Conservation (phyloP, 139 green algal species). For the Tetraselmis chui region DNA sequence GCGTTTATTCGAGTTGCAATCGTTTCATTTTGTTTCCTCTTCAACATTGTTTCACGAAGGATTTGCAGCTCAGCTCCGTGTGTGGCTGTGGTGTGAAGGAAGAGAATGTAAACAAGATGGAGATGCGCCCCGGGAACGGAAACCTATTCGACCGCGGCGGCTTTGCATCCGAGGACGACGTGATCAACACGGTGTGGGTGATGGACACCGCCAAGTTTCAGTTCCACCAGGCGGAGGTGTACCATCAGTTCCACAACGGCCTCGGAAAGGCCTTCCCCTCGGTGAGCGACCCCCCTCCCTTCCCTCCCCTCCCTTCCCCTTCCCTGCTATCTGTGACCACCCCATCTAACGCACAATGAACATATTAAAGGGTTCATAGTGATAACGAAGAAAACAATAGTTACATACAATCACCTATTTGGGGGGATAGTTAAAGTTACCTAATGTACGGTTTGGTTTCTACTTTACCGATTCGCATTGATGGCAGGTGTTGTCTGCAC, state of each 20-base stretch:
- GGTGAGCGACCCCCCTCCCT: neutral
- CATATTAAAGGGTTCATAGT: no score
- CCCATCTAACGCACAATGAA: no score
- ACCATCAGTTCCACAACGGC: conserved; percentile 86
- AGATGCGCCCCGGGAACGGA: conserved; percentile 53
- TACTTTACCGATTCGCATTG: no score
- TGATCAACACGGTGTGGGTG: conserved; percentile 42
- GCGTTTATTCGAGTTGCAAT: no score
- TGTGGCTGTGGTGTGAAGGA: conserved; percentile 32
- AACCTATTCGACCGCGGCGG: conserved; percentile 21
- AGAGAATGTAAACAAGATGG: conserved; percentile 70
- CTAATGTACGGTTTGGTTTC: no score
- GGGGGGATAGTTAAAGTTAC: no score
- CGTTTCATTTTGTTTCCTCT: neutral
- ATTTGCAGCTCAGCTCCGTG: conserved; percentile 4
- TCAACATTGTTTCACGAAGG: neutral
- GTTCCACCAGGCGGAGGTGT: conserved; percentile 76
- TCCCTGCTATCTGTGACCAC: no score
- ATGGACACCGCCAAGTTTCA: conserved; percentile 60
- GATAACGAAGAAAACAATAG: no score
- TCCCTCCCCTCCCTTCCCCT: no score
- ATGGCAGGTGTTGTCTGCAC: no score
- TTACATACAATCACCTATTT: no score
- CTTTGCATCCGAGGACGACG: conserved; percentile 10
- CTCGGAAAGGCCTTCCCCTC: conserved; percentile 38